Evolutionary conservation across 2,329 filamentous ascomycete species (phyloP), one percentile per base, ranked within the genome.

Genomic region (Metarhizium sp.): DNA sequence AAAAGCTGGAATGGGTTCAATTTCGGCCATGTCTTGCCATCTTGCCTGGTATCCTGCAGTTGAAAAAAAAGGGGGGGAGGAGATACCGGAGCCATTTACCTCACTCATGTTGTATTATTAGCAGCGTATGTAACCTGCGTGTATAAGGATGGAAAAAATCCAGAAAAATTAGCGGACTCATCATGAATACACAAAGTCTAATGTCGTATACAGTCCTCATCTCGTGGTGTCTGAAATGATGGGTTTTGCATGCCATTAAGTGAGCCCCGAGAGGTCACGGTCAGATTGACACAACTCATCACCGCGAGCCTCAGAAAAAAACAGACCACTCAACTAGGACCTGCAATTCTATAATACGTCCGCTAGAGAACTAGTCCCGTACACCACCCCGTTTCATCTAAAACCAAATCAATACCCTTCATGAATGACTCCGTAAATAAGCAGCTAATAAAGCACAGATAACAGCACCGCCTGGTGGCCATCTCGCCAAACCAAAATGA

Each of bases 101-200:
- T 56, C 20, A 49, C 50, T 50, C 46, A 47, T 58, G 34, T 53
- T 56, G 53, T 56, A 58, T 40, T 43, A 57, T 49, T 36, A 38
- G 52, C 55, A 54, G 55, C 52, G 13, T 42, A 43, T 51, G 52
- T 55, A 32, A 48, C 42, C 55, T 57, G 55, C 52, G 32, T 57
- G 55, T 57, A 54, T 34, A 42, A 29, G 32, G 36, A 51, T 43
- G 50, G 50, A 42, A 38, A 51, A 51, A 38, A 40, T 16, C 16
- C n/a, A 25, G 30, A 38, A 51, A 43, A 51, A 20, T 30, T 48
- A 48, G 34, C 52, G 32, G 25, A 55, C 49, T 49, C 38, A 40
- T 40, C 48, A 40, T 40, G 45, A 40, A 51, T 51, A 45, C 16
- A 45, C 38, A 50, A 16, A 51, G 25, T 51, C 20, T 50, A 49